These are phyloP conservation scores for Gynostemma pentaphyllum DNA, from an alignment of 306 rosid genomes.

Conservation along the genomic window DNA sequence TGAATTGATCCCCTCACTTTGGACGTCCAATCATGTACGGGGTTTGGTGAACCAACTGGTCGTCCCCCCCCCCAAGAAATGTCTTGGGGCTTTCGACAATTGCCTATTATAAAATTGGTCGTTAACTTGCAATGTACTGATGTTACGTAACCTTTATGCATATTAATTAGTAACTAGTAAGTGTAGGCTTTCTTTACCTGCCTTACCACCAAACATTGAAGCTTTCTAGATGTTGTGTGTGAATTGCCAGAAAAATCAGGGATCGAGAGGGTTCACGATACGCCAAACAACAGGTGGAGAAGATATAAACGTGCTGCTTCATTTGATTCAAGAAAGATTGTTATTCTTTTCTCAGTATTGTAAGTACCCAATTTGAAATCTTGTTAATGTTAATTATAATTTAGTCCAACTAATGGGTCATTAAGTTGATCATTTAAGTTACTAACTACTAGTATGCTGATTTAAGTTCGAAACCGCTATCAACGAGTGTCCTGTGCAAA, in stretches of 20 bases:
- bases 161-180: no score
- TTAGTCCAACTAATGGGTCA: neutral
- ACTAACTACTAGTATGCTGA: neutral
- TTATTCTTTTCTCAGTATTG: constrained; percentile 79
- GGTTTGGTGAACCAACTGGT: no score
- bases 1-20: neutral
- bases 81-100: neutral
- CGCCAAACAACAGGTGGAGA: constrained; percentile 63
- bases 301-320: constrained; percentile 69
- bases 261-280: constrained; percentile 57
- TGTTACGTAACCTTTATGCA: no score
- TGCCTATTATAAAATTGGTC: neutral
- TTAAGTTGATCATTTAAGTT: neutral
- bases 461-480: neutral
- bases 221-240: neutral
- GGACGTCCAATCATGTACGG: neutral
- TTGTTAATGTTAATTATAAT: neutral
- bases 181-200: neutral
- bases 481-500: no score
- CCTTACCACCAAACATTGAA: neutral
- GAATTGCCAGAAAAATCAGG: constrained; percentile 47
- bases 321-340: constrained; percentile 79
- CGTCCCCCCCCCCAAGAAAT: neutral
- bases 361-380: constrained; percentile 30
- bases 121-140: neutral